These are phyloP conservation scores for Corniculantispora saksenae DNA, from an alignment of 2,329 filamentous ascomycete species.

Conservation along the genomic window DNA sequence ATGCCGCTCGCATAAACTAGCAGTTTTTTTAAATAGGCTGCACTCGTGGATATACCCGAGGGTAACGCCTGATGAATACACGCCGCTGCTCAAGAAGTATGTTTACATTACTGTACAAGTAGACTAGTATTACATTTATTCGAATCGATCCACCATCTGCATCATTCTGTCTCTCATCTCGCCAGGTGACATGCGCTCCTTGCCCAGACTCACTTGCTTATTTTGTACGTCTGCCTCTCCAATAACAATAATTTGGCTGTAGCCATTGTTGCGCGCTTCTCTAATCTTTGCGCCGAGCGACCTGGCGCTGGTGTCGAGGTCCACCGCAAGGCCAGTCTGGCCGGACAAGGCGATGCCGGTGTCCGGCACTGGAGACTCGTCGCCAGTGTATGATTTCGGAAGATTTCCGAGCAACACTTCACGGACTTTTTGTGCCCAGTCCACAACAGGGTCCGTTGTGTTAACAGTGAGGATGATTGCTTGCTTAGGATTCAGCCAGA, in stretches of 20 bases:
- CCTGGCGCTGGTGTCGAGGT: slow-evolving; percentile 66
- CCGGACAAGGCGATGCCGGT: slow-evolving; percentile 43
- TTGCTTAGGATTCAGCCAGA: slow-evolving; percentile 84
- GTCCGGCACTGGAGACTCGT: slow-evolving; percentile 37
- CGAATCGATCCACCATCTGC: slow-evolving; percentile 48
- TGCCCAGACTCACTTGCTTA: slow-evolving; percentile 51
- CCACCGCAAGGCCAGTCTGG: slow-evolving; percentile 66
- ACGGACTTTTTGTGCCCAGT: slow-evolving; percentile 49
- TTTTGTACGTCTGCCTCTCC: slow-evolving; percentile 65
- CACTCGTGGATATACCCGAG: background rate
- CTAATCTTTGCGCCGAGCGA: slow-evolving; percentile 68
- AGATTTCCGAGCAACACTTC: slow-evolving; percentile 53
- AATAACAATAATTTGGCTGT: slow-evolving; percentile 72
- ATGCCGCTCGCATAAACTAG: slow-evolving; percentile 6
- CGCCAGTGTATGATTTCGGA: slow-evolving; percentile 34
- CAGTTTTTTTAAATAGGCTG: background rate
- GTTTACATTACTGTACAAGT: background rate
- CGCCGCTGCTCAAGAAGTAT: background rate
- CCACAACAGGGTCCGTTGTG: slow-evolving; percentile 54
- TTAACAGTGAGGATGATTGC: slow-evolving; percentile 74
- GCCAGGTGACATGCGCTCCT: slow-evolving; percentile 44
- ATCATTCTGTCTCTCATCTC: slow-evolving; percentile 48
- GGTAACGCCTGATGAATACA: background rate
- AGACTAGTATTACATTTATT: slow-evolving; percentile 36
- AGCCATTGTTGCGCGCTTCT: slow-evolving; percentile 71